Evolutionary conservation across 2,329 filamentous ascomycete species (phyloP).

Genomic region (Botrytis pseudocinerea): DNA sequence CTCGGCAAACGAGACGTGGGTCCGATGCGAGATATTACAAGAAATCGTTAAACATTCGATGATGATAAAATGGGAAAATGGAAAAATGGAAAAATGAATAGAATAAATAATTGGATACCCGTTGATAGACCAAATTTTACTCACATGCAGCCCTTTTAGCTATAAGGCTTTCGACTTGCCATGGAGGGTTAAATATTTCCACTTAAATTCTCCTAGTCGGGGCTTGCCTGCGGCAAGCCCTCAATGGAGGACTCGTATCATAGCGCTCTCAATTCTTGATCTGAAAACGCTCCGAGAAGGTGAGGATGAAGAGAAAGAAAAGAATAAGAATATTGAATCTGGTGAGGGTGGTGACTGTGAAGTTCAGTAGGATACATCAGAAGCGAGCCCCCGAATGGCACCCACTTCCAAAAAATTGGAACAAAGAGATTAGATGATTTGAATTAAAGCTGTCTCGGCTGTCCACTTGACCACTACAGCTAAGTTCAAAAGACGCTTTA

Average conservation of each 20-base stretch:
- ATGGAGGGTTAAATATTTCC: neutral
- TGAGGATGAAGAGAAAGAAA: conserved; percentile 42
- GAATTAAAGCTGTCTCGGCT: neutral
- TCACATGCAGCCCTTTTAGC: neutral
- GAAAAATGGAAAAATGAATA: neutral
- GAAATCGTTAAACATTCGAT: neutral
- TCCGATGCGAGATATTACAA: neutral
- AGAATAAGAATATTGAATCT: neutral
- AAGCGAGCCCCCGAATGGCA: neutral
- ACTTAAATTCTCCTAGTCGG: neutral
- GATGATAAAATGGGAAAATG: neutral
- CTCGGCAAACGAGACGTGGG: neutral
- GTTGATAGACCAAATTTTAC: neutral
- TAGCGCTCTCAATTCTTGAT: conserved; percentile 38
- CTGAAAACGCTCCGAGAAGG: conserved; percentile 38
- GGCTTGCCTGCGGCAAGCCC: neutral
- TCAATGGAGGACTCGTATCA: conserved; percentile 54
- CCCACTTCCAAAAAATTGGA: neutral
- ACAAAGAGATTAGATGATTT: no score
- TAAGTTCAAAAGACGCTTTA: neutral
- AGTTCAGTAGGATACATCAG: neutral
- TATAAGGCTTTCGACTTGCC: neutral
- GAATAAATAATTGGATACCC: neutral
- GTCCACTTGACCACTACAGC: neutral
- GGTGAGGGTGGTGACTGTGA: neutral